phyloP scores from a whole-genome alignment of 1,284 basidiomycete species.

The Apiotrichum akiyoshidainum region DNA sequence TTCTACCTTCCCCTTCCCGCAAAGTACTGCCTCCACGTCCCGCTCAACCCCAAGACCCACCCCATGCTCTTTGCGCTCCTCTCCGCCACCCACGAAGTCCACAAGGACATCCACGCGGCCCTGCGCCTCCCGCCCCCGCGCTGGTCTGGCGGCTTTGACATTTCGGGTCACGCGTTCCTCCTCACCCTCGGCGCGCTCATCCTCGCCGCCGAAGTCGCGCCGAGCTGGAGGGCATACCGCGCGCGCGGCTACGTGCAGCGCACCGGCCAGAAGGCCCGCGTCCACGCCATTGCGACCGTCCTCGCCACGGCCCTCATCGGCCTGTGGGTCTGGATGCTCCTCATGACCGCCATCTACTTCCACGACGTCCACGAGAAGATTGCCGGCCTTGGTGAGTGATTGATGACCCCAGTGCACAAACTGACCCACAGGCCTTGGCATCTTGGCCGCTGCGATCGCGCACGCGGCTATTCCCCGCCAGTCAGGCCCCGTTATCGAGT shows the following conservation, averaged over 20 bases:
- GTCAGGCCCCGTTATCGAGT: conserved; percentile 22
- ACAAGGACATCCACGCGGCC: conserved; percentile 8
- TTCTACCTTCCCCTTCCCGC: conserved; percentile 29
- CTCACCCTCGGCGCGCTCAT: conserved; percentile 79
- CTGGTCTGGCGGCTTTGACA: conserved; percentile 73
- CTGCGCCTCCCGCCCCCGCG: conserved; percentile 52
- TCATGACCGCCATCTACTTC: conserved; percentile 84
- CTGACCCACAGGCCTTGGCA: conserved; percentile 25
- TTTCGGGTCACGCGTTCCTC: conserved; percentile 91
- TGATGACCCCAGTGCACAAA: background rate
- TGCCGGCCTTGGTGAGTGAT: conserved; percentile 68
- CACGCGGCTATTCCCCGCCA: conserved; percentile 23
- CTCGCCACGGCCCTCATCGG: conserved; percentile 54
- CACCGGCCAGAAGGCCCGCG: background rate
- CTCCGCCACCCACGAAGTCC: conserved; percentile 7
- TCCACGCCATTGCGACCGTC: conserved; percentile 23
- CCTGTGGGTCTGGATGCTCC: conserved; percentile 71
- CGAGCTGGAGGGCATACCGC: conserved; percentile 34
- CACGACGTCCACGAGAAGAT: conserved; percentile 84
- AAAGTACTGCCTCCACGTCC: conserved; percentile 60
- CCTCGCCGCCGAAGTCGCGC: conserved; percentile 68
- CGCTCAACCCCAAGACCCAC: conserved; percentile 61
- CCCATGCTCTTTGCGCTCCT: conserved; percentile 60
- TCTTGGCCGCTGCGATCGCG: conserved; percentile 22
- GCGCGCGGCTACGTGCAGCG: conserved; percentile 3